A percentile compares a stretch with the other conserved stretches of the same genome.
Evolutionary conservation across 163 green algal species (phyloP).

Genomic region (Scenedesmus sp.): DNA sequence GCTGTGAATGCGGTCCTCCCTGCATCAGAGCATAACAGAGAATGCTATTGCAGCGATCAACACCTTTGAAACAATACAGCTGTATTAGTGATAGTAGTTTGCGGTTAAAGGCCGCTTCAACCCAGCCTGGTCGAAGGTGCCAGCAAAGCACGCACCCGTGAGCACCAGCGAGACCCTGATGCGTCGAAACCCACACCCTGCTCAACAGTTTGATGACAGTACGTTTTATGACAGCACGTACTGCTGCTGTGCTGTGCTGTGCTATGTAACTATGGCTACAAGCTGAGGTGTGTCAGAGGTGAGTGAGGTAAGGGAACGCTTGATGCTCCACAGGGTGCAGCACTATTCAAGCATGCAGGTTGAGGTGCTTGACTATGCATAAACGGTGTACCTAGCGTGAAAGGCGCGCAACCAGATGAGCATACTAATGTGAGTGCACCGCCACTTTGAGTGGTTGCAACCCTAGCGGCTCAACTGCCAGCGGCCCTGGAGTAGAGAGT

Average conservation of each 20-base stretch:
- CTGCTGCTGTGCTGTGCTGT: neutral
- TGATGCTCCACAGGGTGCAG: neutral
- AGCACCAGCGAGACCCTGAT: neutral
- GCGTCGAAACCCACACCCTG: neutral
- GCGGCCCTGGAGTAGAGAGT: no score
- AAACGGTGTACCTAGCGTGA: no score
- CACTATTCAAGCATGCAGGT: neutral
- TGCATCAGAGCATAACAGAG: neutral
- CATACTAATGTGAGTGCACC: no score
- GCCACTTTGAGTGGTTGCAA: no score
- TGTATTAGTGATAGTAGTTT: neutral
- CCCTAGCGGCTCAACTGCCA: slow-evolving; percentile 1
- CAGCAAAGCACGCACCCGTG: neutral
- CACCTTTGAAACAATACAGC: neutral
- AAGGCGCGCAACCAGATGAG: no score
- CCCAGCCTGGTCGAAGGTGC: neutral
- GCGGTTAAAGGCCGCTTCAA: neutral
- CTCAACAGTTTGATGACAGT: no score
- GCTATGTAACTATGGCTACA: neutral
- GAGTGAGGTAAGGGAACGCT: neutral
- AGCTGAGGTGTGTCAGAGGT: neutral
- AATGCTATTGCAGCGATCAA: neutral
- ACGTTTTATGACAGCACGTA: neutral
- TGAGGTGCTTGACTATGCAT: neutral
- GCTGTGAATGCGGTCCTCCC: neutral